Evolutionary conservation across 2,329 filamentous ascomycete genomes (phyloP), one percentile per base, ranked within the genome.

Genomic region (Exophiala sp.): DNA sequence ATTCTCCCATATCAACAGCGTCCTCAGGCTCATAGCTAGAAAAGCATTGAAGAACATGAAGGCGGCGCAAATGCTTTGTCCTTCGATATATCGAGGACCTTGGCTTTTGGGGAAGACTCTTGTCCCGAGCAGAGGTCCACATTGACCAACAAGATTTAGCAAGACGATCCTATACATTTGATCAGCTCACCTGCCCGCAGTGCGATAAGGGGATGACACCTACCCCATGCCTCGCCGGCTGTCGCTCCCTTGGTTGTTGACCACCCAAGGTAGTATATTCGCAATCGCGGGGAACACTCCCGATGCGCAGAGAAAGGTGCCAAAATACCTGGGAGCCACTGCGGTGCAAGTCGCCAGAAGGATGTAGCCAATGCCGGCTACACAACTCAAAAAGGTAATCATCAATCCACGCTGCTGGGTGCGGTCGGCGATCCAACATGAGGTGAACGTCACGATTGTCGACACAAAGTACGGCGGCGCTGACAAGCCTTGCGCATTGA

Each of bases 121-220:
- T 8, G 80, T 83, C 16, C 82, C 83, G 11, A 86, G 67, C 2
- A 86, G 68, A 1, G 88, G 87, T 0, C 87, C 88, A 55, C 82
- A 83, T 68, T 94, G 88, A 1, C 88, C 90, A 11, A 95, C 76
- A 27, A 88, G 63, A 66, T 95, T 89, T 62, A 95, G 66, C 23
- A 95, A 73, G 1, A 85, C 46, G 45, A 56, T 29, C 2, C 24
- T 43, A 24, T 32, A 43, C 13, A 14, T 21, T 2, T 2, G 1
- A 8, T 41, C 3, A 41, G 38, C 14, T 9, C 19, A 1, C 13
- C 24, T 19, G 16, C 16, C 16, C n/a, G 10, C 13, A 39, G 1
- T 4, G 1, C 3, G 8, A 2, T 2, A n/a, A 3, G 21, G 27
- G 19, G 27, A 39, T 10, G 2, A 38, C 4, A 46, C 49, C 44